These are phyloP conservation scores for Phytopythium helicoides DNA, from an alignment of 352 stramenopile genomes.

Conservation along the genomic window DNA sequence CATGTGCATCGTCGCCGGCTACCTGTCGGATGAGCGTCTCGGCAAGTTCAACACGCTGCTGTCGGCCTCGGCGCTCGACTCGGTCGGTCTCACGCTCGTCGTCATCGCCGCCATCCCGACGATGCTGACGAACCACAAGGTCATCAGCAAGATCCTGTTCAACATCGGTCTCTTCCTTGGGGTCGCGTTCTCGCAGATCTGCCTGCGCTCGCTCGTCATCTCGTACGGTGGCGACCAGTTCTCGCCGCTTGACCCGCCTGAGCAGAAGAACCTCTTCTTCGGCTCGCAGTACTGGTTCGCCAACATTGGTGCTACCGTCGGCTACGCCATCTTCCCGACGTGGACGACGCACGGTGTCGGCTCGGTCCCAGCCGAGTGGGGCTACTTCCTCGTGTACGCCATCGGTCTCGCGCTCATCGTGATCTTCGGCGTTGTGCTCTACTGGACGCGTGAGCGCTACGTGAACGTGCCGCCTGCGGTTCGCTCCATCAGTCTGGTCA, in stretches of 20 bases:
- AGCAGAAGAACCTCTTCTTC: constrained; percentile 65
- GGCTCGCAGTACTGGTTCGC: constrained; percentile 75
- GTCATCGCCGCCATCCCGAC: constrained; percentile 33
- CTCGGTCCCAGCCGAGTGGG: constrained; percentile 54
- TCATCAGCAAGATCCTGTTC: constrained; percentile 24
- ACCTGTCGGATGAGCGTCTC: constrained; percentile 59
- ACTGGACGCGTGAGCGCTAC: constrained; percentile 34
- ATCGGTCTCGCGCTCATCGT: constrained; percentile 38
- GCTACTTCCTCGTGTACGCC: constrained; percentile 73
- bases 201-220: constrained; percentile 56
- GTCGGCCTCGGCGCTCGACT: constrained; percentile 23
- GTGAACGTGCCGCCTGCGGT: constrained; percentile 30
- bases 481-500: constrained; percentile 35
- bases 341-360: constrained; percentile 63
- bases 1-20: constrained; percentile 49
- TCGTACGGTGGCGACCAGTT: constrained; percentile 60
- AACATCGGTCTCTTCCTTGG: constrained; percentile 39
- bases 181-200: constrained; percentile 35
- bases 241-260: constrained; percentile 24
- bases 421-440: constrained; percentile 28
- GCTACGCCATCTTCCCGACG: constrained; percentile 67
- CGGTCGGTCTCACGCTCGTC: constrained; percentile 37
- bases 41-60: constrained; percentile 25
- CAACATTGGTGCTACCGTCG: constrained; percentile 65
- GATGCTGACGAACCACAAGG: constrained; percentile 17